These are phyloP conservation scores for Penicillium verrucosum DNA, from an alignment of 2,329 filamentous ascomycete genomes.

Conservation along the genomic window DNA sequence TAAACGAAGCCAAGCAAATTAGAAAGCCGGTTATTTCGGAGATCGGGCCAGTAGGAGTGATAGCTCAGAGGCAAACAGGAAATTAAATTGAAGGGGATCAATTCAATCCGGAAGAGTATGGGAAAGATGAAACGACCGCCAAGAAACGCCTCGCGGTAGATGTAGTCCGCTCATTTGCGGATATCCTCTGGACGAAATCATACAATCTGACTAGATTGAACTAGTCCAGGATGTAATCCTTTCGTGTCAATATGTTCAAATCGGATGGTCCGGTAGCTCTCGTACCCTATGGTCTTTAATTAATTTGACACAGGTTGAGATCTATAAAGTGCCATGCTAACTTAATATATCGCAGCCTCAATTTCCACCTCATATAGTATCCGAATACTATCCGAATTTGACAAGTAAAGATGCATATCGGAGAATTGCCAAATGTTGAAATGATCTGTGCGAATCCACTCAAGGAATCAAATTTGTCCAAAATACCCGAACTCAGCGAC, in stretches of 20 bases:
- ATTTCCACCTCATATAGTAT: background rate
- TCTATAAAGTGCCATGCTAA: background rate
- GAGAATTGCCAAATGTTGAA: background rate
- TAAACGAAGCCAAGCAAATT: slow-evolving; percentile 1
- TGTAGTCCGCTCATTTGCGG: slow-evolving; percentile 3
- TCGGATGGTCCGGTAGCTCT: background rate
- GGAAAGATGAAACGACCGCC: slow-evolving; percentile 4
- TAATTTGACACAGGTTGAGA: background rate
- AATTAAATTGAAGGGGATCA: background rate
- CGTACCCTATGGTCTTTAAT: background rate
- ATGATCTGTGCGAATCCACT: background rate
- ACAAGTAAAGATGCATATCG: background rate
- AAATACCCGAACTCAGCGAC: slow-evolving; percentile 1
- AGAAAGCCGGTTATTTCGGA: background rate
- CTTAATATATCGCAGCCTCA: background rate
- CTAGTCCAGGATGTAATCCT: background rate
- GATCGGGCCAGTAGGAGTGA: background rate
- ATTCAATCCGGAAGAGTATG: background rate
- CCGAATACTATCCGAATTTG: background rate
- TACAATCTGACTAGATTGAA: background rate
- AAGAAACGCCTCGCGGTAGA: slow-evolving; percentile 10
- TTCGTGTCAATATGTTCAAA: background rate
- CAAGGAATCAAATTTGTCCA: background rate
- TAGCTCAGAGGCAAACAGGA: background rate
- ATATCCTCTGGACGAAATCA: background rate